Conservation (phyloP, 441 rosid genomes). For the Mallotus japonicus region DNA sequence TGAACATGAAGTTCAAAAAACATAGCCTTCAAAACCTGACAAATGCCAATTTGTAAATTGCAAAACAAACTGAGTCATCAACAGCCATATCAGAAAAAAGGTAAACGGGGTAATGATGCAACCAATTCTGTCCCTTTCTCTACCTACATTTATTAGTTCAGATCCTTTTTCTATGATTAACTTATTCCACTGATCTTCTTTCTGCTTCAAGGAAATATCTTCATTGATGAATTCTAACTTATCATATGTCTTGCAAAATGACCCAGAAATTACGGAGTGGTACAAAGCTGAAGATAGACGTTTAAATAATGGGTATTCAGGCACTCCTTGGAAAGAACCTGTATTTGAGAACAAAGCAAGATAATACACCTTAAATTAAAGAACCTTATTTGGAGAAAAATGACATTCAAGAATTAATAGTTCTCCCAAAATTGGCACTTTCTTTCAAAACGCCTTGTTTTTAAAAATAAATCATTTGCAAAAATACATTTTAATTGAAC, state of each 20-base stretch:
- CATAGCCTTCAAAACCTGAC: conserved; percentile 38
- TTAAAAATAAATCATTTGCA: too few relatives aligned
- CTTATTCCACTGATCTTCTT: conserved; percentile 43
- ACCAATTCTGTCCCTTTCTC: not conserved
- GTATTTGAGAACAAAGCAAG: conserved; percentile 17
- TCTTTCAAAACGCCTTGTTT: too few relatives aligned
- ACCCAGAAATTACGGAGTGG: conserved; percentile 40
- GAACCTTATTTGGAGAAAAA: too few relatives aligned
- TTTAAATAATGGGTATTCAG: conserved; percentile 51
- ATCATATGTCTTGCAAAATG: conserved; percentile 26
- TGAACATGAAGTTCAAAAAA: conserved; percentile 53
- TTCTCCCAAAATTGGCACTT: too few relatives aligned
- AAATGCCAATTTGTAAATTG: too few relatives aligned
- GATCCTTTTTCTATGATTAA: conserved; percentile 40
- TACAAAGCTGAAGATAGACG: conserved; percentile 50
- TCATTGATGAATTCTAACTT: conserved; percentile 29
- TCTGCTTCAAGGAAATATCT: conserved; percentile 36
- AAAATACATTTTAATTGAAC: too few relatives aligned
- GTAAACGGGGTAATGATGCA: conserved; percentile 6
- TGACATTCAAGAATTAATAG: not conserved
- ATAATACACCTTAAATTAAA: too few relatives aligned
- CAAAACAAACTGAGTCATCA: not conserved
- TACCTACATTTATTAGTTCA: conserved; percentile 41
- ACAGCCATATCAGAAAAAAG: not conserved
- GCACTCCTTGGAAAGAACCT: conserved; percentile 42